Conservation (phyloP, 2,329 filamentous ascomycete species). For the Talaromyces sp. region DNA sequence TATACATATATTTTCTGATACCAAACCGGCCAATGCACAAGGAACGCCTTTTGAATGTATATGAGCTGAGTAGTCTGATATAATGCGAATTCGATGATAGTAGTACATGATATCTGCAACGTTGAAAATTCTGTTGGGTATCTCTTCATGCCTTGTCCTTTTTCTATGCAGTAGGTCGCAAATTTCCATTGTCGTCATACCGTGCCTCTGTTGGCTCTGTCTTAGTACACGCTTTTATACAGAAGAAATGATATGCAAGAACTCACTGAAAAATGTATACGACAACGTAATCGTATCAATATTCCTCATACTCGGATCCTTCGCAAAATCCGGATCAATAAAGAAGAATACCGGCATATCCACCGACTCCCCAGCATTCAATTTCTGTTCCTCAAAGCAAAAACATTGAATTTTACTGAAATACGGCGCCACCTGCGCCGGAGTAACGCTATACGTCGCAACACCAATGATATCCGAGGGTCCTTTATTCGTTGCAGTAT, state of each 20-base stretch:
- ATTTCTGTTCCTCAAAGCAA: slow-evolving; percentile 93
- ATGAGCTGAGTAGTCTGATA: slow-evolving; percentile 9
- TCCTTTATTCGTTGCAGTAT: slow-evolving; percentile 89
- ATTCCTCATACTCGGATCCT: slow-evolving; percentile 85
- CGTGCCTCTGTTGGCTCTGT: slow-evolving; percentile 59
- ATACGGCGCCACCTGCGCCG: slow-evolving; percentile 90
- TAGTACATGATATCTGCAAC: neutral
- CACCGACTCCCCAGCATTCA: slow-evolving; percentile 92
- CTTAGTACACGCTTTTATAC: neutral
- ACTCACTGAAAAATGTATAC: slow-evolving; percentile 96
- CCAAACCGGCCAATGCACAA: slow-evolving; percentile 2
- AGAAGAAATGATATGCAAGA: neutral
- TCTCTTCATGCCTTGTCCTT: slow-evolving; percentile 10
- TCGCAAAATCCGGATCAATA: slow-evolving; percentile 89
- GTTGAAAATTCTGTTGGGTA: neutral
- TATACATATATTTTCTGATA: neutral
- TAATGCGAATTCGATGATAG: neutral
- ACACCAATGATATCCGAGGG: slow-evolving; percentile 94
- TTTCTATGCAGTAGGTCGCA: slow-evolving; percentile 50
- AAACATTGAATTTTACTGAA: slow-evolving; percentile 99
- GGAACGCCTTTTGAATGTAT: slow-evolving; percentile 11
- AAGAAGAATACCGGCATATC: slow-evolving; percentile 99
- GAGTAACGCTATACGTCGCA: slow-evolving; percentile 95
- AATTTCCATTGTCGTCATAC: slow-evolving; percentile 73
- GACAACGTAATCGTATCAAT: slow-evolving; percentile 93